A percentile compares a stretch with the other conserved stretches of the same genome.
Conservation (phyloP, 345 rosid genomes). For the Microcos paniculata region DNA sequence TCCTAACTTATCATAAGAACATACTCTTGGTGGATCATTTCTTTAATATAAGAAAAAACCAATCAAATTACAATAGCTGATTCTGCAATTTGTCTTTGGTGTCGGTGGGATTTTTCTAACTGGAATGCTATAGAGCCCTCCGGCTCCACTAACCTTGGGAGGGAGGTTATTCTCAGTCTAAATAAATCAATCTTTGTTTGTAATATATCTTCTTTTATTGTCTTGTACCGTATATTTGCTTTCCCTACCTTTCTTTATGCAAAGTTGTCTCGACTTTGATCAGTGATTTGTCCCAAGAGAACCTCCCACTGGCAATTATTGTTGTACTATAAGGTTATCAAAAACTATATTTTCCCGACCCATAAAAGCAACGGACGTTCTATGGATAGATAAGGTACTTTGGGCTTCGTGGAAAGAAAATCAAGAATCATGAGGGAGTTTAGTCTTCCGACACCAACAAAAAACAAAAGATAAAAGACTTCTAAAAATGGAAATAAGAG, state of each 20-base stretch:
- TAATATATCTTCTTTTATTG: neutral
- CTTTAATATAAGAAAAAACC: neutral
- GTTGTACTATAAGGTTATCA: neutral
- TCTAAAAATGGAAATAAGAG: no score
- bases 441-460: neutral
- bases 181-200: neutral
- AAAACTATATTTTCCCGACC: neutral
- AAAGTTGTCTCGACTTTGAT: neutral
- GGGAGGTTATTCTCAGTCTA: conserved; percentile 1
- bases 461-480: no score
- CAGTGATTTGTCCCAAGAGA: neutral
- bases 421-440: neutral
- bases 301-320: neutral
- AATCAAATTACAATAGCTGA: neutral
- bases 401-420: neutral
- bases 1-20: neutral
- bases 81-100: neutral
- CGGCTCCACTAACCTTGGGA: conserved; percentile 1
- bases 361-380: neutral
- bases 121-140: neutral
- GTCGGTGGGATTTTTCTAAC: neutral
- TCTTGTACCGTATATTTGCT: neutral
- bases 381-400: neutral
- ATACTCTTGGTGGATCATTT: neutral
- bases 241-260: neutral